Evolutionary conservation across 75 land plant species (phyloP).

Genomic region (Larix kaempferi): DNA sequence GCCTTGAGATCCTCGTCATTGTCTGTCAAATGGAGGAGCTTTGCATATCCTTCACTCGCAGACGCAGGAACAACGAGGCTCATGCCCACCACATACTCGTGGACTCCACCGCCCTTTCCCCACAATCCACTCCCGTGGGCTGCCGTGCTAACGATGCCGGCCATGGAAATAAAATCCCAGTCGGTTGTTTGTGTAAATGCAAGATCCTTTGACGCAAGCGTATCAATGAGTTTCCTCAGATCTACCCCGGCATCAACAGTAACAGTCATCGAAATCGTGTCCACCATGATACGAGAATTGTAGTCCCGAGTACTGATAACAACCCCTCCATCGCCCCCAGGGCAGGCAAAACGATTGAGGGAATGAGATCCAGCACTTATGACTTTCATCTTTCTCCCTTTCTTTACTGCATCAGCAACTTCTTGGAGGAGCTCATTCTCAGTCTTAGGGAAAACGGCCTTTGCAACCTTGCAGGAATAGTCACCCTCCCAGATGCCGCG

Average conservation of each 20-base stretch:
- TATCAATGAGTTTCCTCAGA: conserved; percentile 18
- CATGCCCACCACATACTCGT: conserved; percentile 35
- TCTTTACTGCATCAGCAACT: conserved; percentile 21
- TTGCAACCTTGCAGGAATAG: conserved; percentile 24
- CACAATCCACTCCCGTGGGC: conserved; percentile 40
- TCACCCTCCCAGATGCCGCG: conserved; percentile 39
- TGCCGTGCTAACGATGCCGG: conserved; percentile 44
- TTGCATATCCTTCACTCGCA: conserved; percentile 43
- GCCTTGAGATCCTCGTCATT: conserved; percentile 11
- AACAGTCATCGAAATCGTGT: conserved; percentile 1
- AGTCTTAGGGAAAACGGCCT: conserved; percentile 23
- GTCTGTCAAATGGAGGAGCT: conserved; percentile 26
- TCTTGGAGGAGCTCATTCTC: conserved; percentile 31
- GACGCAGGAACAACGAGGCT: conserved; percentile 33
- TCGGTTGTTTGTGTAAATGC: conserved; percentile 37
- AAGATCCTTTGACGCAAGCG: conserved; percentile 22
- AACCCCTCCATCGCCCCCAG: conserved; percentile 24
- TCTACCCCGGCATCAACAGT: conserved; percentile 21
- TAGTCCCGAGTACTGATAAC: conserved; percentile 30
- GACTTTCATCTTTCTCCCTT: conserved; percentile 34
- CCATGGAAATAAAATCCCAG: conserved; percentile 41
- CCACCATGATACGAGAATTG: conserved; percentile 12
- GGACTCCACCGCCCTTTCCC: conserved; percentile 38
- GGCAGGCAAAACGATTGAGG: conserved; percentile 40
- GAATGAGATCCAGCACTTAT: conserved; percentile 21